Conservation (phyloP, 805 yeast genomes). For the Zygotorulaspora danielsina region DNA sequence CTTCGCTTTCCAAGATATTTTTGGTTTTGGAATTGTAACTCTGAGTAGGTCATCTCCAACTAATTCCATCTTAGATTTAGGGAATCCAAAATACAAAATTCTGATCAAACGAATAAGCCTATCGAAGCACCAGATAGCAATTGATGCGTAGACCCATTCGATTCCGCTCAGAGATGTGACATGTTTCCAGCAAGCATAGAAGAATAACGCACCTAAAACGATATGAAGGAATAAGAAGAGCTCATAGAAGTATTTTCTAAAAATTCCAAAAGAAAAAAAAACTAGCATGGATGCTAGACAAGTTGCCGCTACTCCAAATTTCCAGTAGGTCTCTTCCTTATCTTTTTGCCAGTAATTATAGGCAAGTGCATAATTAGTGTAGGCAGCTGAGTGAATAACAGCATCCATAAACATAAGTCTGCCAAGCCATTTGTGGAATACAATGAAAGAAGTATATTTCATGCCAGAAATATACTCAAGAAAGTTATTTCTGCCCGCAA, state of each 20-base stretch:
- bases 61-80: slow-evolving; percentile 16
- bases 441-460: slow-evolving; percentile 57
- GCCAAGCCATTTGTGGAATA: slow-evolving; percentile 59
- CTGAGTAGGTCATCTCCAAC: slow-evolving; percentile 20
- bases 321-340: slow-evolving; percentile 32
- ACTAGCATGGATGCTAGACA: slow-evolving; percentile 29
- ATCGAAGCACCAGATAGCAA: slow-evolving; percentile 42
- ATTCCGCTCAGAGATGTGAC: slow-evolving; percentile 42
- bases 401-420: slow-evolving; percentile 39
- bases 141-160: slow-evolving; percentile 40
- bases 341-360: slow-evolving; percentile 8
- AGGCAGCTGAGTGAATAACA: slow-evolving; percentile 39
- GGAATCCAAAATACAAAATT: slow-evolving; percentile 24
- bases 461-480: slow-evolving; percentile 58
- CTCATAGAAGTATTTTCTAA: slow-evolving; percentile 42
- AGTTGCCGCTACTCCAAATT: slow-evolving; percentile 41
- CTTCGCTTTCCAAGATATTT: slow-evolving; percentile 37
- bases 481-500: slow-evolving; percentile 72
- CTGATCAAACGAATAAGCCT: slow-evolving; percentile 37
- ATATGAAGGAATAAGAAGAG: slow-evolving; percentile 44
- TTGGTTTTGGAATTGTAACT: slow-evolving; percentile 17
- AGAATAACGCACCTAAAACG: slow-evolving; percentile 39
- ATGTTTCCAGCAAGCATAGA: slow-evolving; percentile 47
- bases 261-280: slow-evolving; percentile 29
- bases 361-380: slow-evolving; percentile 35